Base-by-base conservation (phyloP, 306 rosid species). In the Alnus glutinosa region DNA sequence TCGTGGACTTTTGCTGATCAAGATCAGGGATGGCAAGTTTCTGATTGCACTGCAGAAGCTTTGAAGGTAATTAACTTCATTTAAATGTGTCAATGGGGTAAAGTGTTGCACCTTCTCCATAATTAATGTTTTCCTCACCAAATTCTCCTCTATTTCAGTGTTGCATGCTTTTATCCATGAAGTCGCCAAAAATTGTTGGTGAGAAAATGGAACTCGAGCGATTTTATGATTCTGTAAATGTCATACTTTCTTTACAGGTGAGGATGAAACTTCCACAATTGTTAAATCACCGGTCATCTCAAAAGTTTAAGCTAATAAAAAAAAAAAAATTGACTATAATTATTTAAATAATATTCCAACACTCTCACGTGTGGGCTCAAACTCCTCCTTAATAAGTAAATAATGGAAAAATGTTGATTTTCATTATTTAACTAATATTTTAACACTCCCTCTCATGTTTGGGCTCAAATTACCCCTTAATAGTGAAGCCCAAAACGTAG, bases 21-120 rank as follows among this genome's bases (percentile, higher is more conserved):
- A 71, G 98, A 93, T 76, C 97, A 91, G 18, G 98, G 97, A 80
- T 93, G 97, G 98, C 94, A 91, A 82, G 89, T 88, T 83, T 93
- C 98, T 32, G 98, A 92, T 81, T 86, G 93, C 55, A 90, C 97
- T 5, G 93, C 97, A 7, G 97, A 92, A 69, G 91, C 85, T 76
- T 77, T 92, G 39, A 90, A 90, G 93, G 95, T 92, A 79, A 73
- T 3, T 34, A 48, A 51, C 2, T 75, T 55, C 7, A 1, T 5
- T 57, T 28, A 0, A 68, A 34, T 39, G 39, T 4, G 46, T 47
- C 19, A 49, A 16, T 7, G 14, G 57, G n/a, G 15, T 80, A 12
- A 7, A 62, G n/a, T 10, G 7, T 28, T 2, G 19, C 13, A 55
- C 10, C 75, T 67, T 32, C 55, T 58, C 50, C 15, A 28, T 69